Evolutionary conservation across 73 alveolate genomes (phyloP), one percentile per base, ranked within the genome.

Genomic region (Paramecium sexaurelia): DNA sequence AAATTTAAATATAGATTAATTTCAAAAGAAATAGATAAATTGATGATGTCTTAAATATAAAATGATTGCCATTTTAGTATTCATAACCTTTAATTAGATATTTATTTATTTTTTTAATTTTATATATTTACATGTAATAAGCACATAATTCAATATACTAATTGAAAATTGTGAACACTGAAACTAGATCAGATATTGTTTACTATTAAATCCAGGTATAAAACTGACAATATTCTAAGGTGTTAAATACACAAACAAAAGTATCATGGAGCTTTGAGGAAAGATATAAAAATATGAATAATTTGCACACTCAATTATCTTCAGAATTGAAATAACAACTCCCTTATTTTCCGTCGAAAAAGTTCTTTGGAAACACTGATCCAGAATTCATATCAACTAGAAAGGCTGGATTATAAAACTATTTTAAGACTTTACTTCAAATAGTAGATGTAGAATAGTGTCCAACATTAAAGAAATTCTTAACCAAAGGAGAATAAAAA

Each of bases 241-340:
- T 78, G 2, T 33, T 78, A 26, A 78, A 78, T 43, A 78, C 90
- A 0, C n/a, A 37, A 78, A 41, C 73, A 1, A 78, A 78, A 78
- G 43, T 41, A 8, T 78, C 90, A 78, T 78, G 90, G 90, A 78
- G 73, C n/a, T 78, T 78, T 20, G 71, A 78, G 22, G 90, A 78
- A 26, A 78, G 90, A 41, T 78, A 78, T 61, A 78, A 43, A 26
- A 78, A 43, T 45, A 45, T 78, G 90, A 24, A 29, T 9, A 45
- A 39, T 29, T 41, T 78, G 19, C 90, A 78, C 36, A 17, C 69
- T 1, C n/a, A 9, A 22, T 29, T 78, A 10, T 24, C 68, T 15
- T 20, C 55, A 41, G 73, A 29, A 15, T 5, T 43, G 6, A 78
- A 78, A 43, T 5, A 20, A 41, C 73, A 37, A 17, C 43, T 78